These are phyloP conservation scores for Digitaria exilis DNA, from an alignment of 202 grass and related monocot genomes.

Conservation along the genomic window DNA sequence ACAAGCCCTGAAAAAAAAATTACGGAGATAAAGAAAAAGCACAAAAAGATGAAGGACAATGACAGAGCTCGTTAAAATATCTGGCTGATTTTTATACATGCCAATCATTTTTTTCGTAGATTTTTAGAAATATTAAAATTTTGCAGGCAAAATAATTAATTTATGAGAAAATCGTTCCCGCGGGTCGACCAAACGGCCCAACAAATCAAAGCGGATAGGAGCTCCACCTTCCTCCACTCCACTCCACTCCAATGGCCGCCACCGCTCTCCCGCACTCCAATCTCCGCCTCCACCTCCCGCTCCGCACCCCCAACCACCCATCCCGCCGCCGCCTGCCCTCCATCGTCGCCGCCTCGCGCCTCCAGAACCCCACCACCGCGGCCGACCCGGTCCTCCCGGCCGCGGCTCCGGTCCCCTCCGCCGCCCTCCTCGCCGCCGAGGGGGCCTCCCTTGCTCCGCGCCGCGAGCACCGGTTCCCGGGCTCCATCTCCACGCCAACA, in stretches of 20 bases:
- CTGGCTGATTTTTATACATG: too few relatives aligned
- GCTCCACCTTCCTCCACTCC: slow-evolving; percentile 32
- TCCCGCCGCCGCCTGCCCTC: not conserved
- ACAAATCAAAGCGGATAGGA: not conserved
- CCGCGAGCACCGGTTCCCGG: slow-evolving; percentile 69
- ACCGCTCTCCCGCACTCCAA: slow-evolving; percentile 33
- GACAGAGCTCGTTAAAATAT: too few relatives aligned
- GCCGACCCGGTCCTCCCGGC: slow-evolving; percentile 34
- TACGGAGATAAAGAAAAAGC: too few relatives aligned
- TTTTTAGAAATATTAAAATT: too few relatives aligned
- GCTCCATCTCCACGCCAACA: slow-evolving; percentile 57
- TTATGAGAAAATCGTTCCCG: too few relatives aligned
- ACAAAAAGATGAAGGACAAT: too few relatives aligned
- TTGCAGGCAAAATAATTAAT: too few relatives aligned
- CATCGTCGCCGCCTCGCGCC: slow-evolving; percentile 7
- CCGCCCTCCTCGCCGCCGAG: slow-evolving; percentile 59
- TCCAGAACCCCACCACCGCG: slow-evolving; percentile 33
- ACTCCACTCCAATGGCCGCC: slow-evolving; percentile 46
- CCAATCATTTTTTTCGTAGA: too few relatives aligned
- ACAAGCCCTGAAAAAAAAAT: too few relatives aligned
- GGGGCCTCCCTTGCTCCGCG: slow-evolving; percentile 65
- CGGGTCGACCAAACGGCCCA: too few relatives aligned
- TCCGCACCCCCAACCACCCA: not conserved
- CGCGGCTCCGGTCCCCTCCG: not conserved
- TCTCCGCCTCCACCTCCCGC: slow-evolving; percentile 25